Conservation (phyloP, 768 basidiomycete species). For the Mycena crocata region DNA sequence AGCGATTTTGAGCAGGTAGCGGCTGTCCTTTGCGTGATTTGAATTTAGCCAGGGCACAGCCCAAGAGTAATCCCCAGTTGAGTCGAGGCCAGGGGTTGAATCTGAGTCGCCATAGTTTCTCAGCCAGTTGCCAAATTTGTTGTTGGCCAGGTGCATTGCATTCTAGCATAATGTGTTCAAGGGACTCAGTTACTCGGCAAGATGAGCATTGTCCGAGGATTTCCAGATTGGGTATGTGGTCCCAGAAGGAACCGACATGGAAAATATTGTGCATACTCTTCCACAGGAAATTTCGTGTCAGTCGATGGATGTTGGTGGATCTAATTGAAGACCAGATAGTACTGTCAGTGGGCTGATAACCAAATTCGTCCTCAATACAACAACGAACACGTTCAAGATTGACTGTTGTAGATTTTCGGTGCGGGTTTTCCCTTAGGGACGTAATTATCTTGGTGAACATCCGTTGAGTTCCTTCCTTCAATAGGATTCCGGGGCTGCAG, state of each 20-base stretch:
- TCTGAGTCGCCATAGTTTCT: constrained; percentile 1
- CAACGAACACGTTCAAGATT: not conserved
- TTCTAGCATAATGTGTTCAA: constrained; percentile 17
- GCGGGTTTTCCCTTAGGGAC: not conserved
- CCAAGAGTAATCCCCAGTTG: not conserved
- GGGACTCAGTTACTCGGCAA: constrained; percentile 4
- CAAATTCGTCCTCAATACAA: too few relatives aligned
- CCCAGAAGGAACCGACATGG: constrained; percentile 1
- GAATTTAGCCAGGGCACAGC: not conserved
- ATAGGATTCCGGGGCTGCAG: not conserved
- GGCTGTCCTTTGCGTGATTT: not conserved
- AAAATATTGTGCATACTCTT: constrained; percentile 1
- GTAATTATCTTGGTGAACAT: not conserved
- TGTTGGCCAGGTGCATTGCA: constrained; percentile 18
- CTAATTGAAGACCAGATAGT: not conserved
- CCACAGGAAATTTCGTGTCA: not conserved
- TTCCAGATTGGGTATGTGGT: not conserved
- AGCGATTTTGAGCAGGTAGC: not conserved
- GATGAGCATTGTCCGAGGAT: constrained; percentile 1
- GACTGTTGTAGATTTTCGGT: not conserved
- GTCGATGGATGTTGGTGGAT: not conserved
- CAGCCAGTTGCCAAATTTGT: constrained; percentile 3
- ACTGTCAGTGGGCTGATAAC: not conserved
- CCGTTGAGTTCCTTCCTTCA: not conserved
- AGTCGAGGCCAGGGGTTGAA: not conserved